Evolutionary conservation across 768 basidiomycete genomes (phyloP).

Genomic region (Boletus vermiculosoides): DNA sequence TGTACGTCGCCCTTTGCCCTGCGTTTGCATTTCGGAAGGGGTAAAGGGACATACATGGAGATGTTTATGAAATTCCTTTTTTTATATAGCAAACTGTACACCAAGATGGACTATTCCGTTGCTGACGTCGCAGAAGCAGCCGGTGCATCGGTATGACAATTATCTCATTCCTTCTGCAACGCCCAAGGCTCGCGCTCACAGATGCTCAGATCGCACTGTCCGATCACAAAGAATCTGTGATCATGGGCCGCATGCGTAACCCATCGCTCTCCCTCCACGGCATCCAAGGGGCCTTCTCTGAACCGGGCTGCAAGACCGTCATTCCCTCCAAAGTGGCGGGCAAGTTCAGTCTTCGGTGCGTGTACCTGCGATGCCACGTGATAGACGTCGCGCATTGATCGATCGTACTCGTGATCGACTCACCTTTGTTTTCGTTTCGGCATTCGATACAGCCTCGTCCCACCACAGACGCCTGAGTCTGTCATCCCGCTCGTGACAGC

Average conservation of each 20-base stretch:
- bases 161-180: not conserved
- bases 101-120: conserved; percentile 67
- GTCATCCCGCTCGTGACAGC: conserved; percentile 68
- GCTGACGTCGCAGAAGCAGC: conserved; percentile 73
- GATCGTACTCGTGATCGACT: not conserved
- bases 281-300: conserved; percentile 92
- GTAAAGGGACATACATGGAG: not conserved
- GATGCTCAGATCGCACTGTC: conserved; percentile 56
- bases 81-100: conserved; percentile 58
- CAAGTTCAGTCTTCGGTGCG: conserved; percentile 91
- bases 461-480: conserved; percentile 78
- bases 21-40: not conserved
- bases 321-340: conserved; percentile 88
- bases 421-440: not conserved
- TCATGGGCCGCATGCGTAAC: conserved; percentile 94
- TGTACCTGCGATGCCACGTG: conserved; percentile 3
- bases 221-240: conserved; percentile 68
- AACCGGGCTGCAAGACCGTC: conserved; percentile 83
- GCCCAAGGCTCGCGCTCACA: not conserved
- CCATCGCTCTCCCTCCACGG: conserved; percentile 91
- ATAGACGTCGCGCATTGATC: not conserved
- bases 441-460: conserved; percentile 56
- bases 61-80: not conserved
- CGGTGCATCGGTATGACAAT: conserved; percentile 50
- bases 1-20: conserved; percentile 36